A percentile compares a stretch with the other conserved stretches of the same genome.
These are phyloP conservation scores for Talaromyces funiculosus DNA, from an alignment of 2,329 filamentous ascomycete genomes.

Conservation along the genomic window DNA sequence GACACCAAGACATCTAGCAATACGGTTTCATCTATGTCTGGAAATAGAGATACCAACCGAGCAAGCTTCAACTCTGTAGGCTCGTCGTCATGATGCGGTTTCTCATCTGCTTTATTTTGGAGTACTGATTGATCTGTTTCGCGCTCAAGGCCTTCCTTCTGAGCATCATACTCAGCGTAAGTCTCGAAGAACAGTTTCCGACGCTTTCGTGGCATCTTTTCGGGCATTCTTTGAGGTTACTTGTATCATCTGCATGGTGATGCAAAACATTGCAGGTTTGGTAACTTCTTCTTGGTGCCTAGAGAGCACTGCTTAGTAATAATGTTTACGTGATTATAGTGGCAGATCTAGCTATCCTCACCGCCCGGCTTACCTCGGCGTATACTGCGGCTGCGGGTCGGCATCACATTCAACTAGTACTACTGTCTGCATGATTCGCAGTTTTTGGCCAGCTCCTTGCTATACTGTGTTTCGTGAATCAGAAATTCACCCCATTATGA, in stretches of 20 bases:
- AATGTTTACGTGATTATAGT: neutral
- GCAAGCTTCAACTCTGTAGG: conserved; percentile 88
- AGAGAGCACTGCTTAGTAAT: neutral
- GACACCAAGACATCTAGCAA: conserved; percentile 74
- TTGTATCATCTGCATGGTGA: neutral
- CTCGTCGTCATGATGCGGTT: conserved; percentile 53
- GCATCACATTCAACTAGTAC: conserved; percentile 8
- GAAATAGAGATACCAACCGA: conserved; percentile 70
- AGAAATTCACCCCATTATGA: conserved; percentile 2
- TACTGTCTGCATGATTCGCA: neutral
- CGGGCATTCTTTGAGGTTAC: neutral
- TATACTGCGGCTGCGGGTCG: conserved; percentile 2
- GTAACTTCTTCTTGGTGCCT: neutral
- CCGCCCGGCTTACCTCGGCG: conserved; percentile 8
- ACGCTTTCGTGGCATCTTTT: neutral
- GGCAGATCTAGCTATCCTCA: neutral
- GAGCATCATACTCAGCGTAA: neutral
- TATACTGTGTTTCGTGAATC: neutral
- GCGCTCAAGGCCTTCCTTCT: neutral
- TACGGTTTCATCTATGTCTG: conserved; percentile 56
- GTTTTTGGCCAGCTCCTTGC: neutral
- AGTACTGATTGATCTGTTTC: neutral
- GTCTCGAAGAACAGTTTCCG: conserved; percentile 10
- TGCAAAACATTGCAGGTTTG: neutral
- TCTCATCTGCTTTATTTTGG: neutral